Evolutionary conservation across 495 filamentous ascomycete species (phyloP).

Genomic region (Neurospora sp.): DNA sequence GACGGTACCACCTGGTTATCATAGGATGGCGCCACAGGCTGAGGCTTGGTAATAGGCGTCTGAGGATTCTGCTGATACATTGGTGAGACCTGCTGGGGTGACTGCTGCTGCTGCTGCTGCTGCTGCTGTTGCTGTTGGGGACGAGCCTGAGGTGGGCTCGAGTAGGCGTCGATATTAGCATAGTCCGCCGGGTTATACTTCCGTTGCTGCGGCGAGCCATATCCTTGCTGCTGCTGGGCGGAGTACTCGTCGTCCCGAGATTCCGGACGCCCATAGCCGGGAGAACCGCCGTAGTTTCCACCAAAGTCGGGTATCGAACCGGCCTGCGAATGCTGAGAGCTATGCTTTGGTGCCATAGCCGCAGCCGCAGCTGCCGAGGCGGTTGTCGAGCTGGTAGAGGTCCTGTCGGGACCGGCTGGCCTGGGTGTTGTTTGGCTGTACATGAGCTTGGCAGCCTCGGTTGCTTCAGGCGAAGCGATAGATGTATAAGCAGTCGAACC

Average conservation of each 20-base stretch:
- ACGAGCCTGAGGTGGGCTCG: slow-evolving; percentile 30
- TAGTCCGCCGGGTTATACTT: slow-evolving; percentile 69
- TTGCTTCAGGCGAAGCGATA: slow-evolving; percentile 35
- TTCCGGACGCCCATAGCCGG: slow-evolving; percentile 26
- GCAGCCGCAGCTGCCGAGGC: slow-evolving; percentile 39
- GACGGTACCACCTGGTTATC: slow-evolving; percentile 16
- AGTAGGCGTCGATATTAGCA: slow-evolving; percentile 46
- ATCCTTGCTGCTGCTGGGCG: slow-evolving; percentile 37
- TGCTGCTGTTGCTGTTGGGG: slow-evolving; percentile 28
- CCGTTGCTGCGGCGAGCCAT: slow-evolving; percentile 42
- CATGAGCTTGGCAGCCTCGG: slow-evolving; percentile 42
- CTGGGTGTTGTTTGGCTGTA: slow-evolving; percentile 41
- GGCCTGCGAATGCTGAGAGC: slow-evolving; percentile 15
- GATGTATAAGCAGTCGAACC: slow-evolving; percentile 24
- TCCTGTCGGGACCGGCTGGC: slow-evolving; percentile 29
- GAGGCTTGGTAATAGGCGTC: slow-evolving; percentile 24
- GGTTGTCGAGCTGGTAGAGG: slow-evolving; percentile 27
- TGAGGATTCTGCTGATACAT: slow-evolving; percentile 13
- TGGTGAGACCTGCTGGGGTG: slow-evolving; percentile 8
- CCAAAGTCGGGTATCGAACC: slow-evolving; percentile 27
- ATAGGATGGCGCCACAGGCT: slow-evolving; percentile 26
- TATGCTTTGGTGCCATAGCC: slow-evolving; percentile 30
- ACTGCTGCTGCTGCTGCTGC: slow-evolving; percentile 41
- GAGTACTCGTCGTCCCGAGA: slow-evolving; percentile 38
- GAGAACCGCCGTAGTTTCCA: slow-evolving; percentile 29